These are phyloP conservation scores for Tripterygium wilfordii DNA, from an alignment of 177 flowering plant species.

Conservation along the genomic window DNA sequence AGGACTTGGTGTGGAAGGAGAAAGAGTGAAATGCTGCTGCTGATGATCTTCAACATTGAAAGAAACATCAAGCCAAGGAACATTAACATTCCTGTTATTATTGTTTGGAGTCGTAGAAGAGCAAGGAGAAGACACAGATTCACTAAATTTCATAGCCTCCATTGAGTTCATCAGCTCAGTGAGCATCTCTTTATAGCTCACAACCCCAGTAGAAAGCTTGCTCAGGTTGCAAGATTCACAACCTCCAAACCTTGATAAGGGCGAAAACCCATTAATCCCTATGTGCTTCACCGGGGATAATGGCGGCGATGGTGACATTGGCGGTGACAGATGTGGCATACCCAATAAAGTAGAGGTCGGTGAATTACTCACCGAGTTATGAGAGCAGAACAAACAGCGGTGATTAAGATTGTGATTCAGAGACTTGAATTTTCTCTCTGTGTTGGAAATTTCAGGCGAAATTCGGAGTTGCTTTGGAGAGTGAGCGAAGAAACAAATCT, in stretches of 20 bases:
- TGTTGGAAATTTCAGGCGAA: conserved; percentile 14
- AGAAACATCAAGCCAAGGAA: conserved; percentile 31
- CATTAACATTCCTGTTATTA: neutral
- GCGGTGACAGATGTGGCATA: conserved; percentile 34
- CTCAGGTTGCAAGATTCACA: too few relatives aligned
- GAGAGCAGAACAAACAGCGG: conserved; percentile 34
- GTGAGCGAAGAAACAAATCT: conserved; percentile 86
- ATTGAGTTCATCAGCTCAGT: conserved; percentile 45
- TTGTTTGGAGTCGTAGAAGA: neutral
- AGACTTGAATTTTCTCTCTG: neutral
- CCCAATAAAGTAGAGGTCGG: conserved; percentile 63
- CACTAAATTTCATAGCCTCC: conserved; percentile 37
- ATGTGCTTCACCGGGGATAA: conserved; percentile 20
- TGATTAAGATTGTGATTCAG: neutral
- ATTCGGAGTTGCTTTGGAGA: conserved; percentile 57
- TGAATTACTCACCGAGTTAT: conserved; percentile 22
- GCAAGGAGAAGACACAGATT: conserved; percentile 4
- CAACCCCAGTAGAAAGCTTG: neutral
- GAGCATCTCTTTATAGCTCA: conserved; percentile 33
- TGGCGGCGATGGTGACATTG: conserved; percentile 33
- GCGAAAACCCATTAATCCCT: conserved; percentile 5
- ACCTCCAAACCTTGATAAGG: conserved; percentile 10
- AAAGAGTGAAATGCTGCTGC: conserved; percentile 29
- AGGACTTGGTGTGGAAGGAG: conserved; percentile 22
- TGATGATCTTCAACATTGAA: conserved; percentile 15